phyloP scores from a whole-genome alignment of 768 basidiomycete genomes.

The Leccinum aurantiacum region DNA sequence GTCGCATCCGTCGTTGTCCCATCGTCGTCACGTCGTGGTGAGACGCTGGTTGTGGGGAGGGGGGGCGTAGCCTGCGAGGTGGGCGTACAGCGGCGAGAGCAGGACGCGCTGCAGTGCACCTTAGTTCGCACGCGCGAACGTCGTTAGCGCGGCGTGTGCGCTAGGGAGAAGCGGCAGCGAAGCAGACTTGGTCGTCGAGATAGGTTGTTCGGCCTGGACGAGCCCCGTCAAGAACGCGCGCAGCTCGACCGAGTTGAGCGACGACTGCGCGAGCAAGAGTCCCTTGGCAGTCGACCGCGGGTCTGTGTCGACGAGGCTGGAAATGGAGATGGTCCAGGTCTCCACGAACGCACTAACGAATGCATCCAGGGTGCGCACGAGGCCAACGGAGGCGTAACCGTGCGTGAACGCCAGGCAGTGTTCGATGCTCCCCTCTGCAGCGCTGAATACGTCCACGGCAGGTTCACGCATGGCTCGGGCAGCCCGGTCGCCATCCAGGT shows the following conservation, averaged over 20 bases:
- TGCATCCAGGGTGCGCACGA: conserved; percentile 72
- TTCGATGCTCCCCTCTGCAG: conserved; percentile 76
- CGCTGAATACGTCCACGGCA: conserved; percentile 68
- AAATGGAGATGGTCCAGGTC: conserved; percentile 55
- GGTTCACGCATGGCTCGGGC: conserved; percentile 74
- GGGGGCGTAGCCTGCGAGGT: conserved; percentile 73
- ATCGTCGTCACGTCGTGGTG: too few relatives aligned
- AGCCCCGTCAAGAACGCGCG: conserved; percentile 34
- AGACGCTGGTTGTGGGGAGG: too few relatives aligned
- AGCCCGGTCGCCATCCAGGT: conserved; percentile 39
- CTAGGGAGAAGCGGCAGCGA: conserved; percentile 45
- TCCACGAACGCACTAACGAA: conserved; percentile 73
- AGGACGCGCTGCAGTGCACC: conserved; percentile 78
- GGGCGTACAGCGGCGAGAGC: conserved; percentile 74
- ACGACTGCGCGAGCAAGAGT: conserved; percentile 77
- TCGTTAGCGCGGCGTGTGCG: conserved; percentile 55
- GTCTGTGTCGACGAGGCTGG: conserved; percentile 34
- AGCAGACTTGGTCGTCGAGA: conserved; percentile 5
- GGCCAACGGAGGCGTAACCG: conserved; percentile 77
- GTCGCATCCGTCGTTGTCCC: too few relatives aligned
- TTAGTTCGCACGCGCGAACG: conserved; percentile 76
- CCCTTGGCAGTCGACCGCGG: conserved; percentile 48
- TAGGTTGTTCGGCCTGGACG: conserved; percentile 8
- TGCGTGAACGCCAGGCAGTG: conserved; percentile 83
- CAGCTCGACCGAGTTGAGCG: conserved; percentile 80